A percentile compares a stretch with the other conserved stretches of the same genome.
Evolutionary conservation across 169 alveolate genomes (phyloP).

Genomic region (Plasmodium fragile): DNA sequence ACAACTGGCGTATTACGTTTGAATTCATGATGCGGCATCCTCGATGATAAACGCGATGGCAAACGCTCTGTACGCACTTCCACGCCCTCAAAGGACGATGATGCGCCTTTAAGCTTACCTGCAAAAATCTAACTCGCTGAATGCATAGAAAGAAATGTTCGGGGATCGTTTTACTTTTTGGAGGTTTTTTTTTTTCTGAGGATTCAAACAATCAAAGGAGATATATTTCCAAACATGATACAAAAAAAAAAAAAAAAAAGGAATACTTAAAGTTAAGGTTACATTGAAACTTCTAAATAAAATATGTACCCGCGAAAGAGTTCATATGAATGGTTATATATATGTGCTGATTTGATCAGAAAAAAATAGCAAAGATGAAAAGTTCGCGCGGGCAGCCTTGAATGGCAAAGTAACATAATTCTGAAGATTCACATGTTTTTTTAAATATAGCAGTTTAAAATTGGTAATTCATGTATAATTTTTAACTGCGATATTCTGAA

Average conservation of each 20-base stretch:
- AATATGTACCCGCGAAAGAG: background rate
- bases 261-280: background rate
- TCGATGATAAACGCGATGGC: background rate
- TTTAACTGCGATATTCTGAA: background rate
- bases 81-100: background rate
- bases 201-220: background rate
- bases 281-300: background rate
- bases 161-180: background rate
- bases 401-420: background rate
- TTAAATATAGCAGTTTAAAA: background rate
- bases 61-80: background rate
- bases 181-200: background rate
- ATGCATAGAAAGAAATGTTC: background rate
- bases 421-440: background rate
- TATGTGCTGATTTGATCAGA: background rate
- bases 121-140: background rate
- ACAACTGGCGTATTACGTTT: background rate
- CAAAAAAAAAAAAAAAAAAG: background rate
- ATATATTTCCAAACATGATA: background rate
- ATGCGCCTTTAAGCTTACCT: background rate
- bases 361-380: background rate
- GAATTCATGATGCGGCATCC: background rate
- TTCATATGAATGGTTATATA: background rate
- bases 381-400: background rate
- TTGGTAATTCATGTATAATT: background rate